A percentile compares a stretch with the other conserved stretches of the same genome.
phyloP scores from a whole-genome alignment of 2,329 filamentous ascomycete genomes.

The Aspergillus sp. region DNA sequence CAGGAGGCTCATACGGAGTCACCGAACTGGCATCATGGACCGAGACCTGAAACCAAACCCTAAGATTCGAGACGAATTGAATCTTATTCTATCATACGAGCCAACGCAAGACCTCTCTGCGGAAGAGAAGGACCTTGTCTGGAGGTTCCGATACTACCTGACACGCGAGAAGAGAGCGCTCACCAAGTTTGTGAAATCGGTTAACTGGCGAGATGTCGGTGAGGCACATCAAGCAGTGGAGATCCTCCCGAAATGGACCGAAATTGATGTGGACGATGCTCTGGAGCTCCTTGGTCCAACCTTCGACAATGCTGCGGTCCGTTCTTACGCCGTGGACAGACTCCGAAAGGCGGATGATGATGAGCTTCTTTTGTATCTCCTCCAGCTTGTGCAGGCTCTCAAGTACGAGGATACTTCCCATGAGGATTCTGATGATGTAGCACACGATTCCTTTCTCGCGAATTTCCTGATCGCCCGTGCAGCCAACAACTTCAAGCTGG shows the following conservation, averaged over 20 bases:
- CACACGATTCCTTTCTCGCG: slow-evolving; percentile 78
- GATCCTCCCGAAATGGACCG: slow-evolving; percentile 87
- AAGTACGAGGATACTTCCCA: slow-evolving; percentile 82
- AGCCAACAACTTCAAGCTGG: slow-evolving; percentile 81
- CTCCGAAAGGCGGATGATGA: slow-evolving; percentile 89
- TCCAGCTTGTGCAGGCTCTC: slow-evolving; percentile 92
- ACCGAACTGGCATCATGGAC: slow-evolving; percentile 89
- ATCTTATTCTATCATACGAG: slow-evolving; percentile 85
- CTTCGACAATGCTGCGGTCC: slow-evolving; percentile 82
- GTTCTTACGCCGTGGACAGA: slow-evolving; percentile 89
- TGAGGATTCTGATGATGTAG: slow-evolving; percentile 59
- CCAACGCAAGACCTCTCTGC: slow-evolving; percentile 83
- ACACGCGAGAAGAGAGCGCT: slow-evolving; percentile 87
- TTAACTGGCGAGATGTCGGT: slow-evolving; percentile 83
- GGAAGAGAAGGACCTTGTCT: slow-evolving; percentile 93
- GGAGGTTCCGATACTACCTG: slow-evolving; percentile 95
- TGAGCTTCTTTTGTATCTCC: slow-evolving; percentile 82
- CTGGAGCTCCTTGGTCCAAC: slow-evolving; percentile 89
- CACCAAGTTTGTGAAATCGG: slow-evolving; percentile 97
- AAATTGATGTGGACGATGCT: slow-evolving; percentile 95
- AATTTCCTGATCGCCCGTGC: slow-evolving; percentile 86
- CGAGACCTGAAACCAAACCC: slow-evolving; percentile 95
- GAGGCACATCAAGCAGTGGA: slow-evolving; percentile 89
- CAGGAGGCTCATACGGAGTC: slow-evolving; percentile 82
- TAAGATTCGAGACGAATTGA: slow-evolving; percentile 90